phyloP scores from a whole-genome alignment of 169 alveolate genomes.

The Eimeria sp. region DNA sequence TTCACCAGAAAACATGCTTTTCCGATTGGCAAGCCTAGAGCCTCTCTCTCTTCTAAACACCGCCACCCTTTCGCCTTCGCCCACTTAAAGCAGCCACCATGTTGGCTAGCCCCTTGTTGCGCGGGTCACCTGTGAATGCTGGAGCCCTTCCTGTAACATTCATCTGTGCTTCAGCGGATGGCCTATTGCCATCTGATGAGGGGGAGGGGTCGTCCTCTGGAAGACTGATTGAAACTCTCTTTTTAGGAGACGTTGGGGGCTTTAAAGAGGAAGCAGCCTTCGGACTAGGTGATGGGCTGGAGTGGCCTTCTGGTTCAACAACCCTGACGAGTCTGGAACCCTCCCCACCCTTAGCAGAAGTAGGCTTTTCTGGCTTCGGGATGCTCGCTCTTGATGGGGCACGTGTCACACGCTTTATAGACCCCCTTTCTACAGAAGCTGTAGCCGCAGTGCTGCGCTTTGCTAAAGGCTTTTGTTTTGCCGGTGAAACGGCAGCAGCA shows the following conservation, averaged over 20 bases:
- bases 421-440: conserved; percentile 21
- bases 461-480: not conserved
- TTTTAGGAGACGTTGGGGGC: not conserved
- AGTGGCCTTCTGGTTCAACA: conserved; percentile 28
- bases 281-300: not conserved
- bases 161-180: conserved; percentile 48
- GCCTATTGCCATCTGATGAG: not conserved
- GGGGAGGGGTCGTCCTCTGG: not conserved
- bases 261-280: not conserved
- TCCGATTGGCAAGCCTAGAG: not conserved
- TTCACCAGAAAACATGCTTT: not conserved
- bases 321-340: conserved; percentile 71
- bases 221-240: not conserved
- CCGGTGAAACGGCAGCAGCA: conserved; percentile 22
- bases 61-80: conserved; percentile 46
- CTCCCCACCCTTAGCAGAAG: conserved; percentile 75
- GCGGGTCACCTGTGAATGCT: conserved; percentile 84
- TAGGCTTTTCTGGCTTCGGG: conserved; percentile 43
- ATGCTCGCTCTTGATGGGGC: conserved; percentile 32
- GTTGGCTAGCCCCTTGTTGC: conserved; percentile 83
- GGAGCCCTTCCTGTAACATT: conserved; percentile 79
- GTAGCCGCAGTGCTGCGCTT: conserved; percentile 26
- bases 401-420: conserved; percentile 32
- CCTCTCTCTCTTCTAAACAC: not conserved
- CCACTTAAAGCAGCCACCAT: conserved; percentile 81